Conservation (phyloP, 2,329 filamentous ascomycete genomes). For the Penicillium sp. region DNA sequence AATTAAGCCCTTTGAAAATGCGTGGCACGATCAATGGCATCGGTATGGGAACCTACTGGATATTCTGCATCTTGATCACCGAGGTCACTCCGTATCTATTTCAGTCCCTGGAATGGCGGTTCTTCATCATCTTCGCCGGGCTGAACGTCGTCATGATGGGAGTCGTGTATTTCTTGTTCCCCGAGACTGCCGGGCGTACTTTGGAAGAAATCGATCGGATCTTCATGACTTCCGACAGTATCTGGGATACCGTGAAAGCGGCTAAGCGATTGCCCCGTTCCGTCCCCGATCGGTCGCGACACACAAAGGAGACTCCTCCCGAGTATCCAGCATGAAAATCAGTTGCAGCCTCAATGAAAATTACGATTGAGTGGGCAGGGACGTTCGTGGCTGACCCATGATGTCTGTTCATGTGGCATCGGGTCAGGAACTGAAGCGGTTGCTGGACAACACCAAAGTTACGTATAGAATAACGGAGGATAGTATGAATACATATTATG, state of each 20-base stretch:
- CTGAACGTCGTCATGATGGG: slow-evolving; percentile 5
- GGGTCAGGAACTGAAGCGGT: not conserved
- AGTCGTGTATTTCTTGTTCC: slow-evolving; percentile 10
- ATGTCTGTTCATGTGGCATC: not conserved
- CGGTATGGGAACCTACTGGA: slow-evolving; percentile 4
- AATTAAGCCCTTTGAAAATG: slow-evolving; percentile 8
- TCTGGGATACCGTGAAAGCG: slow-evolving; percentile 11
- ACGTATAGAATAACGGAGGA: not conserved
- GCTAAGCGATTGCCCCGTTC: slow-evolving; percentile 1
- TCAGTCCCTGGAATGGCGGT: slow-evolving; percentile 7
- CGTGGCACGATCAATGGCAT: slow-evolving; percentile 12
- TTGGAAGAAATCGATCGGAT: slow-evolving; percentile 13
- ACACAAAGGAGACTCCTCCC: not conserved
- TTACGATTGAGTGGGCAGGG: not conserved
- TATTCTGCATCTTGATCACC: slow-evolving; percentile 4
- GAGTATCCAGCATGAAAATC: not conserved
- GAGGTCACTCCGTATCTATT: slow-evolving; percentile 12
- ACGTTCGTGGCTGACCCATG: not conserved
- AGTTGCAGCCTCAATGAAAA: not conserved
- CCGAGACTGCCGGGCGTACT: slow-evolving; percentile 10
- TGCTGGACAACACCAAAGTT: not conserved
- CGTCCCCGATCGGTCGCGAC: not conserved
- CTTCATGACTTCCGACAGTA: slow-evolving; percentile 7
- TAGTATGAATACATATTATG: not conserved
- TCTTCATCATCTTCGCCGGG: slow-evolving; percentile 11